Percentiles rank a stretch among this genome's conserved stretches.
phyloP scores from a whole-genome alignment of 2,329 filamentous ascomycete genomes.

The Metarhizium robertsii region DNA sequence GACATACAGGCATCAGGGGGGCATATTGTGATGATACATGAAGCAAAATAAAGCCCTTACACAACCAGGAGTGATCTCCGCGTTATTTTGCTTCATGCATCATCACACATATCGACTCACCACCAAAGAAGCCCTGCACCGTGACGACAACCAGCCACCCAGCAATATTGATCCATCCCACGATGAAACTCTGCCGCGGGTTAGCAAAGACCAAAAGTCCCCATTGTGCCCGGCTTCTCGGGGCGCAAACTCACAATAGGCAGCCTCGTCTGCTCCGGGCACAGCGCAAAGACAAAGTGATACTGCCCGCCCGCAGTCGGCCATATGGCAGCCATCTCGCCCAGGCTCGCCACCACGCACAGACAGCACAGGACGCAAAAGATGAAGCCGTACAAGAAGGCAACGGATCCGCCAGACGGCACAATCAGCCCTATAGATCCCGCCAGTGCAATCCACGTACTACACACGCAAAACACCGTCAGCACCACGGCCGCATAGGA shows the following conservation, averaged over 20 bases:
- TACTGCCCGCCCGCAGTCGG: constrained; percentile 38
- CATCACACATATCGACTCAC: constrained; percentile 12
- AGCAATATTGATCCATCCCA: constrained; percentile 35
- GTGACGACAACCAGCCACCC: constrained; percentile 37
- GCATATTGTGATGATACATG: no score
- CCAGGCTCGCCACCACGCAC: constrained; percentile 30
- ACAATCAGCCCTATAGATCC: constrained; percentile 33
- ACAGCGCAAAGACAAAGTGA: constrained; percentile 33
- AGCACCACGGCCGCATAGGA: neutral
- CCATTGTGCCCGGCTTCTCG: neutral
- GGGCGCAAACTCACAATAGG: constrained; percentile 17
- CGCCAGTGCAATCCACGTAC: constrained; percentile 27
- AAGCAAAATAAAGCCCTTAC: no score
- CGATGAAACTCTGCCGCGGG: constrained; percentile 28
- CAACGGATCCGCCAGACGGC: constrained; percentile 31
- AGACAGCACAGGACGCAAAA: constrained; percentile 36
- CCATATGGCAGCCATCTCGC: constrained; percentile 34
- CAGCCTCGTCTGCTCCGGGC: constrained; percentile 27
- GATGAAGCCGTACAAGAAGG: constrained; percentile 34
- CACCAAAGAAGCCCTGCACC: constrained; percentile 32
- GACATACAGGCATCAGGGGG: no score
- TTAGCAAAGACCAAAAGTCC: neutral
- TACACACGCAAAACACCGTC: constrained; percentile 1
- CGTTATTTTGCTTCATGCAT: neutral
- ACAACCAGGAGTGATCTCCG: no score